These are phyloP conservation scores for Fusarium sp. DNA, from an alignment of 2,329 filamentous ascomycete species.

Conservation along the genomic window DNA sequence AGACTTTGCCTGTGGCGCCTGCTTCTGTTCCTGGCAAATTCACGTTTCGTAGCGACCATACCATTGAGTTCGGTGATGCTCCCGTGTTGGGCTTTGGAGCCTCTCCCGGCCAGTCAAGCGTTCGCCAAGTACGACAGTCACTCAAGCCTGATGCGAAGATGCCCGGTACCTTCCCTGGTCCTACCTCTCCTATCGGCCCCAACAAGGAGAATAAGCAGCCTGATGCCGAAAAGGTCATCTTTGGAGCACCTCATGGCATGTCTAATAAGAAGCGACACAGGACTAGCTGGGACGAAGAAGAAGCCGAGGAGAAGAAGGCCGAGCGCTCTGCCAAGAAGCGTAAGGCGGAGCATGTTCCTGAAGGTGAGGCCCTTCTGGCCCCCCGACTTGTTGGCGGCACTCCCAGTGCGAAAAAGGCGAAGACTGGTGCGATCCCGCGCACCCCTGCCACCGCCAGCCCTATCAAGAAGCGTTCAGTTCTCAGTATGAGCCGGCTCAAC, in stretches of 20 bases:
- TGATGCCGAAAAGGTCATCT: constrained; percentile 51
- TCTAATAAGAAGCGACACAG: constrained; percentile 74
- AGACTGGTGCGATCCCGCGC: constrained; percentile 31
- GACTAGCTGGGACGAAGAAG: constrained; percentile 68
- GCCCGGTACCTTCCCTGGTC: constrained; percentile 67
- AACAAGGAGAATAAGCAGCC: constrained; percentile 69
- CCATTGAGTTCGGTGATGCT: constrained; percentile 66
- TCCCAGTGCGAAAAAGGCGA: constrained; percentile 55
- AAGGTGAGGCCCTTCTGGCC: constrained; percentile 66
- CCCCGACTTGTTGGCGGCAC: constrained; percentile 59
- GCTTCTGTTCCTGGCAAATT: constrained; percentile 68
- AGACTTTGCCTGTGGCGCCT: constrained; percentile 37
- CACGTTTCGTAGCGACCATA: constrained; percentile 75
- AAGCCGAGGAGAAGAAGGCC: constrained; percentile 61
- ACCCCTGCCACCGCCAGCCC: constrained; percentile 56
- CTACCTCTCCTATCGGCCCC: constrained; percentile 51
- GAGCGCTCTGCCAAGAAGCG: constrained; percentile 70
- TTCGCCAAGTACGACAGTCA: constrained; percentile 70
- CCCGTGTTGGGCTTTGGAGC: constrained; percentile 67
- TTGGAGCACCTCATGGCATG: constrained; percentile 71
- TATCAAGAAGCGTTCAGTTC: constrained; percentile 63
- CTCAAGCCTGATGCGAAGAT: constrained; percentile 59
- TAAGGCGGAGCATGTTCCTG: constrained; percentile 61
- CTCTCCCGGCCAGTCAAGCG: constrained; percentile 68
- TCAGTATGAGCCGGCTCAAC: constrained; percentile 71